Evolutionary conservation across 2,329 filamentous ascomycete genomes (phyloP).

Genomic region (Pseudocercospora cruenta): DNA sequence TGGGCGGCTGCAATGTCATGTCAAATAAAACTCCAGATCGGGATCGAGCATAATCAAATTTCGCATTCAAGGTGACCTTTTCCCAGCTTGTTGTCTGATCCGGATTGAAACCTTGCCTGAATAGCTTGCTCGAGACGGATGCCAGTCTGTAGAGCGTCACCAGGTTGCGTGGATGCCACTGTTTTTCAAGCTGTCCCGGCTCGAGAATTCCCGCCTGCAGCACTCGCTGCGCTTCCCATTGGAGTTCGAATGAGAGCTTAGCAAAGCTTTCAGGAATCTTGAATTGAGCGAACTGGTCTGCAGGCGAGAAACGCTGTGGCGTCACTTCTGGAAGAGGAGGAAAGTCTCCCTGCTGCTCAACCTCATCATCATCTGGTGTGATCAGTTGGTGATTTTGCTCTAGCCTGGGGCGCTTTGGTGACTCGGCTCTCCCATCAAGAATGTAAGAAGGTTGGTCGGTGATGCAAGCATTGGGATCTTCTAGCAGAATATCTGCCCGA

Average conservation of each 20-base stretch:
- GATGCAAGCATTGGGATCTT: neutral
- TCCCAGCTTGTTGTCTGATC: neutral
- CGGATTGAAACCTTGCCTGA: conserved; percentile 10
- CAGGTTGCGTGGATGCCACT: conserved; percentile 20
- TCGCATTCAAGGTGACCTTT: conserved; percentile 17
- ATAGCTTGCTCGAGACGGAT: neutral
- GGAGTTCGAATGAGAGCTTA: conserved; percentile 23
- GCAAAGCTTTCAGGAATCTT: conserved; percentile 21
- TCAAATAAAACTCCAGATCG: conserved; percentile 26
- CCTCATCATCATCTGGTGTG: neutral
- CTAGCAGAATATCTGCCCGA: neutral
- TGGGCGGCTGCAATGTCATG: conserved; percentile 27
- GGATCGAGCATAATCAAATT: conserved; percentile 15
- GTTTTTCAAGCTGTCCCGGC: conserved; percentile 11
- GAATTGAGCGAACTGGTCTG: conserved; percentile 21
- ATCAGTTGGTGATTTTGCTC: neutral
- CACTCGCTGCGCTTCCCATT: conserved; percentile 30
- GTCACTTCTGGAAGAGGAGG: neutral
- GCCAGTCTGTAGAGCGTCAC: conserved; percentile 19
- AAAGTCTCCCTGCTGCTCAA: neutral
- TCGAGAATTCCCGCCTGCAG: conserved; percentile 24
- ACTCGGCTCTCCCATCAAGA: neutral
- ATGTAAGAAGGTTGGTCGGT: neutral
- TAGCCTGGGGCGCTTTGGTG: neutral
- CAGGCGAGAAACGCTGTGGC: conserved; percentile 1